phyloP scores from a whole-genome alignment of 192 early-diverging fungal species.

The Coemansia erecta region DNA sequence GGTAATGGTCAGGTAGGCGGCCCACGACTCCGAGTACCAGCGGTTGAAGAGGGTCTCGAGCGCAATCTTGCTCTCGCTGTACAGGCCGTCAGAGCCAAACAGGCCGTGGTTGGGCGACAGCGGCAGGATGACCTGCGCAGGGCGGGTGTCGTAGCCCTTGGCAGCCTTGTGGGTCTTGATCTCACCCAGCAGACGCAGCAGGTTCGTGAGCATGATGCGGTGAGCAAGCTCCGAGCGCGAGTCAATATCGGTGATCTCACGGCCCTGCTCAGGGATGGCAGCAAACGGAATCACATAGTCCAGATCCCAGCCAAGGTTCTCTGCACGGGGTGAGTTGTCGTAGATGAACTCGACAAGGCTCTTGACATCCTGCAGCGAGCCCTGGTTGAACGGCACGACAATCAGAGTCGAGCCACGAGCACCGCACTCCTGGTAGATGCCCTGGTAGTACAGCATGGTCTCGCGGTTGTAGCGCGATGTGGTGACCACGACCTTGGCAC shows the following conservation, averaged over 20 bases:
- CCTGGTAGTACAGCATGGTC: conserved; percentile 86
- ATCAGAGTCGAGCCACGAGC: conserved; percentile 82
- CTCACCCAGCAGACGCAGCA: conserved; percentile 82
- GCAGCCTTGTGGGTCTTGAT: conserved; percentile 84
- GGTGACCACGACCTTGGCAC: conserved; percentile 76
- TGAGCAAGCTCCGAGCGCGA: conserved; percentile 89
- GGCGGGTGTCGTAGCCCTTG: conserved; percentile 82
- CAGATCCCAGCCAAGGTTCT: conserved; percentile 87
- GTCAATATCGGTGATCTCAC: conserved; percentile 86
- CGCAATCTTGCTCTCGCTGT: conserved; percentile 92
- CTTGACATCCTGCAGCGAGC: conserved; percentile 82
- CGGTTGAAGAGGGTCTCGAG: conserved; percentile 93
- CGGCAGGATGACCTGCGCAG: conserved; percentile 86
- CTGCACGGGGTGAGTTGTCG: conserved; percentile 58
- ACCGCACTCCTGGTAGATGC: conserved; percentile 86
- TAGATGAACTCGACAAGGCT: conserved; percentile 88
- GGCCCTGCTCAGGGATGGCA: conserved; percentile 86
- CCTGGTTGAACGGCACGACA: conserved; percentile 96
- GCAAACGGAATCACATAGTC: conserved; percentile 95
- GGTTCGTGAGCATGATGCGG: conserved; percentile 94
- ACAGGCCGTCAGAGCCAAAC: conserved; percentile 89
- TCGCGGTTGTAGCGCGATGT: conserved; percentile 88
- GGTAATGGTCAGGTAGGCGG: conserved; percentile 82
- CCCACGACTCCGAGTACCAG: conserved; percentile 91
- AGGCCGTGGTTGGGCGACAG: conserved; percentile 96